phyloP scores from a whole-genome alignment of 768 basidiomycete genomes.

The Lyophyllum decastes region DNA sequence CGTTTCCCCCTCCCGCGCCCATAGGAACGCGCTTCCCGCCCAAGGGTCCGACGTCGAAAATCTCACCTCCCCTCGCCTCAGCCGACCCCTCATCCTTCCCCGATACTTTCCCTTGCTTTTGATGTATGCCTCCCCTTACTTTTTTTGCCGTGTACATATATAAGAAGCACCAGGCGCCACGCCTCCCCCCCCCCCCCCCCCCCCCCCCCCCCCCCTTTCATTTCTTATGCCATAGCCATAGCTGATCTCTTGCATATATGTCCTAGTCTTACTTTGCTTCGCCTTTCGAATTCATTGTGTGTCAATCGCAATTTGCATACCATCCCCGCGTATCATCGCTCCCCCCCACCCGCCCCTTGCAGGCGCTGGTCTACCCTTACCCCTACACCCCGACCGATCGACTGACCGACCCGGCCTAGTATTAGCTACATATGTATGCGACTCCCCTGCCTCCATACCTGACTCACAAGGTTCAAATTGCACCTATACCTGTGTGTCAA shows the following conservation, averaged over 20 bases:
- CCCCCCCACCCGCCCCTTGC: no score
- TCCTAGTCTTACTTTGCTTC: no score
- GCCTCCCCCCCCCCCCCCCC: neutral
- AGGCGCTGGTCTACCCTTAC: no score
- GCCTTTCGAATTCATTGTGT: no score
- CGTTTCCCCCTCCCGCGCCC: no score
- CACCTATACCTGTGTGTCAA: neutral
- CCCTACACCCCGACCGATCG: no score
- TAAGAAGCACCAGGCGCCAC: no score
- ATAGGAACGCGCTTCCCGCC: no score
- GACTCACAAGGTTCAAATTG: neutral
- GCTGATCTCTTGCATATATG: no score
- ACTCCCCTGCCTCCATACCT: neutral
- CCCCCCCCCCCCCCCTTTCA: neutral
- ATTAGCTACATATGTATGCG: neutral
- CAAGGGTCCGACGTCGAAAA: neutral
- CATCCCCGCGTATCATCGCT: no score
- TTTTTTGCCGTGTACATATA: neutral
- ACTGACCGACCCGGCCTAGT: no score
- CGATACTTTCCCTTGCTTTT: neutral
- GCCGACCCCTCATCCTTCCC: neutral
- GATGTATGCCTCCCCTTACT: neutral
- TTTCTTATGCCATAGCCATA: neutral
- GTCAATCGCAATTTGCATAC: no score
- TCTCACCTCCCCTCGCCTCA: neutral